Base-by-base conservation (phyloP, 805 yeast species). In the Metschnikowia arizonensis region DNA sequence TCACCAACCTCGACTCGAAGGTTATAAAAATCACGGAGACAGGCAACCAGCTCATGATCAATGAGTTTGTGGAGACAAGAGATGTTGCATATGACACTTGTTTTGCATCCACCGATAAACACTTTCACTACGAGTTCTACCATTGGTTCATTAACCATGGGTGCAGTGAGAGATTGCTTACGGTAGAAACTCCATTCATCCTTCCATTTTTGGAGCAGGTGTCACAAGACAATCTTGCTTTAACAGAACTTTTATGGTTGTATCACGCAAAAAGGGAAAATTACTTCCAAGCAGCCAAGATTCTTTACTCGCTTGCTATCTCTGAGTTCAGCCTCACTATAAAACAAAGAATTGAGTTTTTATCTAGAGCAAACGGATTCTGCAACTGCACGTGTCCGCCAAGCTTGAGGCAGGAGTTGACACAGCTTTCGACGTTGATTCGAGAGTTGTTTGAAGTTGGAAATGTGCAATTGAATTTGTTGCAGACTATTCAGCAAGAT, bases 281-380 rank as follows among this genome's bases (percentile, higher is more conserved):
- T 48, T 84, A 82, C 62, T 82, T 78, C 55, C 81, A 82, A 30
- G 96, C 98, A n/a, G 96, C 97, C 0, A 78, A 78, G 52, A 85
- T 86, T 18, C 62, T 72, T 42, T 85, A 84, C 56, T 76, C 79
- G 5, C 68, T 93, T 46, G 84, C 97, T 0, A 68, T 81, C 17
- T 84, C 95, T 14, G 83, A 81, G 42, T 88, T 88, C 62, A 76
- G 77, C 9, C 71, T 91, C 40, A 68, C 76, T 30, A 73, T 91
- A 47, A 74, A 77, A 31, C 83, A 84, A 56, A 78, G 99, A 61
- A 83, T 91, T 35, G 97, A 90, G 64, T 88, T 78, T 60, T 71
- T 93, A 44, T 87, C 97, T 1, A 77, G 97, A 54, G 97, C 97
- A 1, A 85, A 85, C 63, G 96, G 96, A 2, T 89, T 88, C 69